These are phyloP conservation scores for Boletales sp. DNA, from an alignment of 768 basidiomycete genomes.

Conservation along the genomic window DNA sequence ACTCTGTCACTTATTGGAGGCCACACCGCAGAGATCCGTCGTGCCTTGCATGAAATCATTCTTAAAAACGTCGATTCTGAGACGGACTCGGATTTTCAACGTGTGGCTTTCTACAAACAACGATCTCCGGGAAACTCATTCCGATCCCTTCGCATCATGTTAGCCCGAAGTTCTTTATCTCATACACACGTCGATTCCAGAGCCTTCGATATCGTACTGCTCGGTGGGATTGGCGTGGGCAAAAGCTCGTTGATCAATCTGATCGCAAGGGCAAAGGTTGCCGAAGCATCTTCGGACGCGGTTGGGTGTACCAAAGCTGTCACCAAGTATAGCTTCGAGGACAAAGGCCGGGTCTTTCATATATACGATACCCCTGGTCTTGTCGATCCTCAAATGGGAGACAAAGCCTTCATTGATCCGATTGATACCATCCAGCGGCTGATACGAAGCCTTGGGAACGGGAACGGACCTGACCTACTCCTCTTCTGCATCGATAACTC, in stretches of 20 bases:
- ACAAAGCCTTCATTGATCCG: slow-evolving; percentile 16
- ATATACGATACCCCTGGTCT: slow-evolving; percentile 35
- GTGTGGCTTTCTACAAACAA: slow-evolving; percentile 7
- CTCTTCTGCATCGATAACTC: slow-evolving; percentile 30
- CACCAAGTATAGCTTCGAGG: slow-evolving; percentile 21
- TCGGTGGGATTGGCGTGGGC: slow-evolving; percentile 32
- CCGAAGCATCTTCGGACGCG: slow-evolving; percentile 29
- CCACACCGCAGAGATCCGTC: slow-evolving; percentile 8
- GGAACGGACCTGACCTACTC: slow-evolving; percentile 27
- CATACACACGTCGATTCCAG: neutral
- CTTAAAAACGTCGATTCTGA: slow-evolving; percentile 7
- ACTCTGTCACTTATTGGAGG: slow-evolving; percentile 2
- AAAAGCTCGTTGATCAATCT: slow-evolving; percentile 45
- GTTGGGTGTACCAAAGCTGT: slow-evolving; percentile 32
- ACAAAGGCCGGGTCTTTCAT: slow-evolving; percentile 18
- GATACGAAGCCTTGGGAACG: slow-evolving; percentile 27
- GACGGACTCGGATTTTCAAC: neutral
- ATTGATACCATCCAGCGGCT: slow-evolving; percentile 26
- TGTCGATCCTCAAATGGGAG: slow-evolving; percentile 22
- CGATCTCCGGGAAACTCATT: slow-evolving; percentile 8
- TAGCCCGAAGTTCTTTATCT: slow-evolving; percentile 5
- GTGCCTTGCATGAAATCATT: slow-evolving; percentile 12
- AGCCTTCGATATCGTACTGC: slow-evolving; percentile 31
- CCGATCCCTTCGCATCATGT: slow-evolving; percentile 8
- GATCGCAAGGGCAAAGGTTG: slow-evolving; percentile 24